Evolutionary conservation across 2,329 filamentous ascomycete species (phyloP).

Genomic region (Microsporum canis): DNA sequence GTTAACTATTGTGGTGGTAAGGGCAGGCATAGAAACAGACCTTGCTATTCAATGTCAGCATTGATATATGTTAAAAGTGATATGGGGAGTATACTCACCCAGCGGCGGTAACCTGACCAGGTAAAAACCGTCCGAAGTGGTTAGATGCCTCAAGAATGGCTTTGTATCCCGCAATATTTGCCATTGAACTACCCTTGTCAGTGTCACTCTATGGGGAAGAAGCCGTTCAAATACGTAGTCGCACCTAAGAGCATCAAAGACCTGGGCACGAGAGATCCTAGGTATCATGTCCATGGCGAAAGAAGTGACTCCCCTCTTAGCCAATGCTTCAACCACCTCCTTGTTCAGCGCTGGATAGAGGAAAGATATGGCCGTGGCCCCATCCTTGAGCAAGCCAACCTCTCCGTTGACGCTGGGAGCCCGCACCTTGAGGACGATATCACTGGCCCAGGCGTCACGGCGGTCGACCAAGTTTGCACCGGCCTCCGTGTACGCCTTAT

Average conservation of each 20-base stretch:
- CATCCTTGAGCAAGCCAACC: constrained; percentile 54
- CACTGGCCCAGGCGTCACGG: constrained; percentile 59
- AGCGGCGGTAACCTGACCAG: constrained; percentile 80
- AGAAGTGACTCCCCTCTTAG: constrained; percentile 57
- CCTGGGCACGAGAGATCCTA: constrained; percentile 76
- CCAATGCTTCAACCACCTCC: constrained; percentile 60
- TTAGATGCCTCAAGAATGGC: constrained; percentile 83
- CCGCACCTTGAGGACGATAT: constrained; percentile 77
- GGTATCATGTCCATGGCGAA: constrained; percentile 94
- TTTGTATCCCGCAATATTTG: constrained; percentile 89
- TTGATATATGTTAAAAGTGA: not conserved
- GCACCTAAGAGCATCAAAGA: constrained; percentile 63
- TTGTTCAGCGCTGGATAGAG: constrained; percentile 74
- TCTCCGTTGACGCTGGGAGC: constrained; percentile 57
- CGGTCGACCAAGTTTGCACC: constrained; percentile 66
- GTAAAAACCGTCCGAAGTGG: constrained; percentile 76
- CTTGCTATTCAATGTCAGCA: constrained; percentile 20
- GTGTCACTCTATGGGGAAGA: not conserved
- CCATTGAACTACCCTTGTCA: constrained; percentile 58
- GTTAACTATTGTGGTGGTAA: constrained; percentile 6
- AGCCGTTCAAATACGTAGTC: constrained; percentile 2
- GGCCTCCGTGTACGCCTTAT: constrained; percentile 63
- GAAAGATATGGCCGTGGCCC: constrained; percentile 69
- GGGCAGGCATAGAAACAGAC: constrained; percentile 6
- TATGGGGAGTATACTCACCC: constrained; percentile 38